These are phyloP conservation scores for Toxoplasma gondii DNA, from an alignment of 169 alveolate genomes.

Conservation along the genomic window DNA sequence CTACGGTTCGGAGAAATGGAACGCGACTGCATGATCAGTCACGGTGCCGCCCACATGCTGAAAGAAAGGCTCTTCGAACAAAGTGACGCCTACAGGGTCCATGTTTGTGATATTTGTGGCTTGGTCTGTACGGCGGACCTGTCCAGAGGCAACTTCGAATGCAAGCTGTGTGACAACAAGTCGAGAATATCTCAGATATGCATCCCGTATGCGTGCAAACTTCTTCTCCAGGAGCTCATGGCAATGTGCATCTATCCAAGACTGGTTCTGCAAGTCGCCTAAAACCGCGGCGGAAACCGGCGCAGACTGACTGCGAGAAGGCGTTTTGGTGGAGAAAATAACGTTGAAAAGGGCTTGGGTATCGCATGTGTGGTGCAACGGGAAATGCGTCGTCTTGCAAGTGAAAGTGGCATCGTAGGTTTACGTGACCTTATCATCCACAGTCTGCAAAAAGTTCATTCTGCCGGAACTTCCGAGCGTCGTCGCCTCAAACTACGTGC, in stretches of 20 bases:
- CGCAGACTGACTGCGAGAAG: too few relatives aligned
- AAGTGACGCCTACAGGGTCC: constrained; percentile 98
- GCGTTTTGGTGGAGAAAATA: too few relatives aligned
- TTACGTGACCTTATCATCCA: too few relatives aligned
- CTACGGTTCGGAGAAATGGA: constrained; percentile 99
- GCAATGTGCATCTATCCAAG: constrained; percentile 99
- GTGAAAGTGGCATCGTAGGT: too few relatives aligned
- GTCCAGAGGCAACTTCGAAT: constrained; percentile 81
- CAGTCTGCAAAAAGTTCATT: too few relatives aligned
- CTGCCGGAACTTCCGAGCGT: too few relatives aligned
- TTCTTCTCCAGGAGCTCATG: constrained; percentile 97
- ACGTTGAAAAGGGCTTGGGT: too few relatives aligned
- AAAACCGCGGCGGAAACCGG: too few relatives aligned
- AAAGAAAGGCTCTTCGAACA: constrained; percentile 99
- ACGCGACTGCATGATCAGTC: constrained; percentile 99
- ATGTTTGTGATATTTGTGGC: constrained; percentile 98
- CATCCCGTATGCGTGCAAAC: constrained; percentile 99
- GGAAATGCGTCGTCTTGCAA: too few relatives aligned
- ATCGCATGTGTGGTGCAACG: too few relatives aligned
- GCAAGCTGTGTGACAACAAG: constrained; percentile 66
- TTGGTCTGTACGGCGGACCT: constrained; percentile 95
- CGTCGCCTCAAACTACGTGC: too few relatives aligned
- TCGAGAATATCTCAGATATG: constrained; percentile 87
- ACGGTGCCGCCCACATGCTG: constrained; percentile 99
- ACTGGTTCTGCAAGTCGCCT: constrained; percentile 77